Evolutionary conservation across 1,284 basidiomycete species (phyloP).

Genomic region (Ceratobasidium sp.): DNA sequence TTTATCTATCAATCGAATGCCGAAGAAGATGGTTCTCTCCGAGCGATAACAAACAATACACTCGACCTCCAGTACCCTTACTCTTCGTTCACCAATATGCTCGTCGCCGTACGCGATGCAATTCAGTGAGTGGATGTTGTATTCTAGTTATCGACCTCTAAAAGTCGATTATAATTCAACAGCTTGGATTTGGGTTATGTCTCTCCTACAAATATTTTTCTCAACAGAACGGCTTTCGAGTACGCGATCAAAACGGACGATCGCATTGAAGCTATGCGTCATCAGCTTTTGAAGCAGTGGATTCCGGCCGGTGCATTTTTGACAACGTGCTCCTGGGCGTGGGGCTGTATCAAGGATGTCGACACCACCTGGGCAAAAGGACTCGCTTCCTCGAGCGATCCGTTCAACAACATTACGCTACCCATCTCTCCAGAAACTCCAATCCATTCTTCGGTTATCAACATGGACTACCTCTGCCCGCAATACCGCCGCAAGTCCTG

Average conservation of each 20-base stretch:
- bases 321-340: constrained; percentile 12
- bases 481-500: constrained; percentile 6
- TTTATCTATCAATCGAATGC: too few species aligned
- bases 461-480: constrained; percentile 22
- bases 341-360: neutral
- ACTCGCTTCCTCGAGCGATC: neutral
- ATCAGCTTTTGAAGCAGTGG: too few species aligned
- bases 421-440: neutral
- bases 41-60: too few species aligned
- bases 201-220: neutral
- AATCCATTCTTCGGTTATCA: neutral
- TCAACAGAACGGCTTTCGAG: neutral
- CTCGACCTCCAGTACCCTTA: too few species aligned
- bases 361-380: constrained; percentile 32
- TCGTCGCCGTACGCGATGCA: constrained; percentile 21
- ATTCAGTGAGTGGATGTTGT: constrained; percentile 11
- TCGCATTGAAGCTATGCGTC: too few species aligned
- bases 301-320: too few species aligned
- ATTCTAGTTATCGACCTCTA: neutral
- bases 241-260: too few species aligned
- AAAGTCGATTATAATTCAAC: neutral
- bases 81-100: constrained; percentile 1
- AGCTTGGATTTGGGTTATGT: constrained; percentile 9
- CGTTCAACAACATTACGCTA: constrained; percentile 23
- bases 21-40: too few species aligned